Evolutionary conservation across 2,329 filamentous ascomycete species (phyloP).

Genomic region (Diaporthe batatas): DNA sequence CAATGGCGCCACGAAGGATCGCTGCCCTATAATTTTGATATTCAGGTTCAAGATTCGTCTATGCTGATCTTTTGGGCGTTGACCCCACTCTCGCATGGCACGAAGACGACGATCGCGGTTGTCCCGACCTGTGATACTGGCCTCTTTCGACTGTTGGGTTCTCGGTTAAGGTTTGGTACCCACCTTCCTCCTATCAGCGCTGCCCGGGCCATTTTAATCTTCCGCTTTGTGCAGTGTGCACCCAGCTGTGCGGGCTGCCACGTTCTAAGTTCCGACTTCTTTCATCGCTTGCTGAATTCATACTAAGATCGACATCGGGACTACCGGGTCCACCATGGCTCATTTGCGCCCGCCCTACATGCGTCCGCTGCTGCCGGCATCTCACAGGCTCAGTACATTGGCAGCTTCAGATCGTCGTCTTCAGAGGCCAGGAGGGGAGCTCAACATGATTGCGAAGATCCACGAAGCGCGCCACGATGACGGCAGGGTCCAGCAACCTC

Average conservation of each 20-base stretch:
- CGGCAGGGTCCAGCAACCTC: constrained; percentile 14
- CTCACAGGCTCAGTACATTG: constrained; percentile 11
- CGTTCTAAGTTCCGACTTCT: constrained; percentile 13
- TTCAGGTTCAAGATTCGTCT: constrained; percentile 19
- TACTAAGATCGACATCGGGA: constrained; percentile 29
- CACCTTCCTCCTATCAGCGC: constrained; percentile 1
- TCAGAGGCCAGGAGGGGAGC: constrained; percentile 3
- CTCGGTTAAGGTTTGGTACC: constrained; percentile 20
- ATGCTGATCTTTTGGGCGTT: constrained; percentile 12
- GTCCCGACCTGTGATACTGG: constrained; percentile 26
- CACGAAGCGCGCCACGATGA: neutral
- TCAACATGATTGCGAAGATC: constrained; percentile 15
- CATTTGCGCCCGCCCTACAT: constrained; percentile 14
- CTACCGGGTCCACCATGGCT: constrained; percentile 20
- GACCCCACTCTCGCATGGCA: constrained; percentile 18
- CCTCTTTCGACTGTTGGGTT: constrained; percentile 17
- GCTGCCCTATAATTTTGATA: constrained; percentile 23
- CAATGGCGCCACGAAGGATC: constrained; percentile 25
- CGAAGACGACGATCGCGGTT: constrained; percentile 14
- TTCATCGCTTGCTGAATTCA: constrained; percentile 10
- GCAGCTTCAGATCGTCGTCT: constrained; percentile 32
- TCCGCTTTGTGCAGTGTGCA: neutral
- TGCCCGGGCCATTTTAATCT: constrained; percentile 15
- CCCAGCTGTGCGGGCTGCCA: constrained; percentile 4
- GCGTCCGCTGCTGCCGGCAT: neutral